Conservation (phyloP, 2,329 filamentous ascomycete species). For the Botrytis tulipae region DNA sequence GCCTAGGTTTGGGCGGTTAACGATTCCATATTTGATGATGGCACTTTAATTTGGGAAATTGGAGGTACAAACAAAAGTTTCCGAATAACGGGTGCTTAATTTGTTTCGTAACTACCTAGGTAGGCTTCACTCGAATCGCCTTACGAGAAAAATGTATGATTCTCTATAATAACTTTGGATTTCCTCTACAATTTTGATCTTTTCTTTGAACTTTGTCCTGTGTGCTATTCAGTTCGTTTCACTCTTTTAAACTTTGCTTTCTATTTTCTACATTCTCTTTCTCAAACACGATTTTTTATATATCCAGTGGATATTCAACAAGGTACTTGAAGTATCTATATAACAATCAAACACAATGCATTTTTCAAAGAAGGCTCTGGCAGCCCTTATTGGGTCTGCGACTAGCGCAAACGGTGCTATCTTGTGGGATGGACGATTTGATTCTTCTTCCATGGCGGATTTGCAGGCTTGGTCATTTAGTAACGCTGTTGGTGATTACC, state of each 20-base stretch:
- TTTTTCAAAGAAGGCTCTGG: conserved; percentile 29
- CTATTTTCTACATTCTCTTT: conserved; percentile 1
- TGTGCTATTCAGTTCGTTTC: conserved; percentile 23
- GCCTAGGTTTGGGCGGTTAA: conserved; percentile 8
- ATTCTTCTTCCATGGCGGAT: conserved; percentile 54
- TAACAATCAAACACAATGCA: conserved; percentile 25
- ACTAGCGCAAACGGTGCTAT: conserved; percentile 47
- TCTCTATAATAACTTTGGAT: conserved; percentile 4
- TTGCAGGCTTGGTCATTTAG: conserved; percentile 63
- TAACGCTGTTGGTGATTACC: conserved; percentile 68
- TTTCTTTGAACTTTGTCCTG: conserved; percentile 6
- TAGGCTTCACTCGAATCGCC: neutral
- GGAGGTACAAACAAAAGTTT: conserved; percentile 1
- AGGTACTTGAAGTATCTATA: conserved; percentile 16
- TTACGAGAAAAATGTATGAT: neutral
- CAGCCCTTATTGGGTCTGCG: conserved; percentile 29
- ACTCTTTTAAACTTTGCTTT: conserved; percentile 17
- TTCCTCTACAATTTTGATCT: neutral
- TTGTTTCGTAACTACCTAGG: neutral
- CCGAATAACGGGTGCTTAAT: neutral
- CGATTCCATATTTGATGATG: conserved; percentile 1
- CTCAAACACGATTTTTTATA: neutral
- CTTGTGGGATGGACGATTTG: conserved; percentile 66
- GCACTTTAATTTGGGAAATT: conserved; percentile 22
- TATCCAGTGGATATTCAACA: conserved; percentile 5